A percentile compares a stretch with the other conserved stretches of the same genome.
These are phyloP conservation scores for Trichoderma pleuroti DNA, from an alignment of 2,329 filamentous ascomycete genomes.

Conservation along the genomic window DNA sequence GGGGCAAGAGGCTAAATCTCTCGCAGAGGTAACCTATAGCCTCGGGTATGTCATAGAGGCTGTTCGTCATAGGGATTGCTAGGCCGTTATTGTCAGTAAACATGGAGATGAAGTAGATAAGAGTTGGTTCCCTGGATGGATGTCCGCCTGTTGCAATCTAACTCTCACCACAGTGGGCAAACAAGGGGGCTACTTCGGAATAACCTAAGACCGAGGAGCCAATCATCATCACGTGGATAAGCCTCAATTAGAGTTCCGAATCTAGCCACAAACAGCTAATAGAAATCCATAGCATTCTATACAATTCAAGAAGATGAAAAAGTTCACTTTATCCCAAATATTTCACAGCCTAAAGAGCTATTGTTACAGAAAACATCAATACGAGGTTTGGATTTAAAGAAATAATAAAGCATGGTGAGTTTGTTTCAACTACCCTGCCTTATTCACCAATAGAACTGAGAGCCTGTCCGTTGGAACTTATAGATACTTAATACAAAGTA, in stretches of 20 bases:
- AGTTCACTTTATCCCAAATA: neutral
- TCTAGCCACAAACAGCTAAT: neutral
- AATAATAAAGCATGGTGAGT: neutral
- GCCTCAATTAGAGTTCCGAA: neutral
- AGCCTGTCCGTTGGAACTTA: no score
- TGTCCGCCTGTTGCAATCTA: neutral
- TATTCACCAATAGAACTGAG: neutral
- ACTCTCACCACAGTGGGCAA: neutral
- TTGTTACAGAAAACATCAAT: neutral
- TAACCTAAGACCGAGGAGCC: neutral
- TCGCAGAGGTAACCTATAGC: neutral
- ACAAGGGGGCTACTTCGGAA: neutral
- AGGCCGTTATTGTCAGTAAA: neutral
- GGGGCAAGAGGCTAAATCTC: neutral
- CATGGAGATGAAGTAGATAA: neutral
- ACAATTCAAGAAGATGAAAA: neutral
- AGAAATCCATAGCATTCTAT: neutral
- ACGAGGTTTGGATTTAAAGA: neutral
- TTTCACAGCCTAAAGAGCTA: neutral
- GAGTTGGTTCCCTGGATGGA: neutral
- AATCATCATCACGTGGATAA: neutral
- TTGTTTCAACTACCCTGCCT: neutral
- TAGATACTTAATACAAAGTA: neutral
- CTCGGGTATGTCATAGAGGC: neutral
- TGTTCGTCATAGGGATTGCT: neutral